Base-by-base conservation (phyloP, 225 moss, liverwort and hornwort species). In the Asterella californica region DNA sequence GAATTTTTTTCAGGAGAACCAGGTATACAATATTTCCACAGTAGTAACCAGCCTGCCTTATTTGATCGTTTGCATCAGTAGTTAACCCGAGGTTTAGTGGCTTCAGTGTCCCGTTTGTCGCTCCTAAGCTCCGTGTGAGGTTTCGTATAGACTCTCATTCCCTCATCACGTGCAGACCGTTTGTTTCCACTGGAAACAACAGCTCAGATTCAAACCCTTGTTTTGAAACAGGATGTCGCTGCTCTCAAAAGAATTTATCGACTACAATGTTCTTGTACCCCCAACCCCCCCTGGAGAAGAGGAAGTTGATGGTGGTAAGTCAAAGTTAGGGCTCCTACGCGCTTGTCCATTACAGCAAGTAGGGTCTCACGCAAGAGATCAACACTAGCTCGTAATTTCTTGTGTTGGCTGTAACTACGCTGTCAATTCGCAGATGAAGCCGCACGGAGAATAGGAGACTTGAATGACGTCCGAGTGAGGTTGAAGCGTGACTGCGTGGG, bases 401-500 rank as follows among this genome's bases (percentile, higher is more conserved):
- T 61, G n/a, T 33, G 10, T 53, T 75, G 33, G 1, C 53, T 10
- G 15, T 63, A 29, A 77, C 38, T 9, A 47, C 14, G 5, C 15
- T 25, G 12, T 9, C 57, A 27, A 25, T 14, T 66, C 25, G 19
- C 79, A 85, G 75, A 33, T n/a, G 85, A 80, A 80, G 86, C 61
- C 14, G 79, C 90, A 61, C 88, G 90, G 79, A 82, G 77, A 80
- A 85, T 89, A 86, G 91, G 90, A 53, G 93, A 97, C 81, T 83
- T 90, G 52, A 90, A 87, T n/a, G 93, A 93, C 65, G 90, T 90
- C 9, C 84, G 90, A 69, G 86, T 89, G 34, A 89, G 91, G 75
- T 86, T 96, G 45, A 91, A 94, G 80, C 91, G 94, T 64, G 97
- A 94, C 70, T 94, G 93, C 81, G 94, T 97, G 18, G 94, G 90